Conservation (phyloP, 83 land plant species). For the Picea abies region DNA sequence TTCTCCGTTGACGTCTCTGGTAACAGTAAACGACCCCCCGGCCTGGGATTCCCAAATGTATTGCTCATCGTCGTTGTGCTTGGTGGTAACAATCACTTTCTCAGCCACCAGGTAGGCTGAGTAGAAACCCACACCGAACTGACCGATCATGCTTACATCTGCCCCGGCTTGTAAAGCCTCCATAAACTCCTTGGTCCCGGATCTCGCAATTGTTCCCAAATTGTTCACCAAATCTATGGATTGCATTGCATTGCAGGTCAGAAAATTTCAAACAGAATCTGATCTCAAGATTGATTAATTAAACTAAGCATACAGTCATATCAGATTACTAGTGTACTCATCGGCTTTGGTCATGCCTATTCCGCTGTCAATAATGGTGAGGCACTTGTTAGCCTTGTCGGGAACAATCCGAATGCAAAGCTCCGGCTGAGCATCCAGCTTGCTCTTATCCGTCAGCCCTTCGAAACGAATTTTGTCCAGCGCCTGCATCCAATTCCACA, state of each 20-base stretch:
- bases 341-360: slow-evolving; percentile 79
- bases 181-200: slow-evolving; percentile 58
- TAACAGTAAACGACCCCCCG: slow-evolving; percentile 85
- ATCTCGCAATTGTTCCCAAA: slow-evolving; percentile 78
- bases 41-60: slow-evolving; percentile 86
- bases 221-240: slow-evolving; percentile 26
- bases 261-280: too few species aligned
- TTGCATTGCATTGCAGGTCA: neutral
- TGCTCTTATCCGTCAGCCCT: slow-evolving; percentile 77
- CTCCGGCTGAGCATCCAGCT: slow-evolving; percentile 72
- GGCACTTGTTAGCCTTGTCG: slow-evolving; percentile 69
- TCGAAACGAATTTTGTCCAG: slow-evolving; percentile 80
- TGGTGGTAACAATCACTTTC: slow-evolving; percentile 74
- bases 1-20: slow-evolving; percentile 21
- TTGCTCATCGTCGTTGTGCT: slow-evolving; percentile 87
- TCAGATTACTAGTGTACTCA: too few species aligned
- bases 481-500: slow-evolving; percentile 18
- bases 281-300: too few species aligned
- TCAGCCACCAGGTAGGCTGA: slow-evolving; percentile 79
- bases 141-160: slow-evolving; percentile 41
- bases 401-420: slow-evolving; percentile 67
- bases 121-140: slow-evolving; percentile 82
- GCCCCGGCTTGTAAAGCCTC: slow-evolving; percentile 15
- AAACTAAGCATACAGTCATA: too few species aligned
- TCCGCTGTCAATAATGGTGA: slow-evolving; percentile 67